Conservation (phyloP, 2,329 filamentous ascomycete genomes). For the Grosmannia penicillata region DNA sequence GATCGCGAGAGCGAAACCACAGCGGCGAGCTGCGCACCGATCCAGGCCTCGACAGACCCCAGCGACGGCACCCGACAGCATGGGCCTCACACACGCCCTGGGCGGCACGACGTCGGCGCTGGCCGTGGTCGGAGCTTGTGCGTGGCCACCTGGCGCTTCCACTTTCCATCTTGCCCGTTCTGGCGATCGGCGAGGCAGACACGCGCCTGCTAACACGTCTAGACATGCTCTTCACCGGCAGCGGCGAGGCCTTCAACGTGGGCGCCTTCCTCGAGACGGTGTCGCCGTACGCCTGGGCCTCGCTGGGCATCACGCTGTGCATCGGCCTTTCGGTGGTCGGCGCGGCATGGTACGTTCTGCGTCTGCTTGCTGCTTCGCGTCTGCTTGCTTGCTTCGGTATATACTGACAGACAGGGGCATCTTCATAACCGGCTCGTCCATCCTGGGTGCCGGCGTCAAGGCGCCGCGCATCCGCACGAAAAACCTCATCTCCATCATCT, state of each 20-base stretch:
- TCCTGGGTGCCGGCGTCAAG: conserved; percentile 90
- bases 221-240: conserved; percentile 99
- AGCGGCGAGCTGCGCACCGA: neutral
- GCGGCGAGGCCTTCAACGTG: conserved; percentile 93
- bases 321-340: conserved; percentile 94
- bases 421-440: conserved; percentile 95
- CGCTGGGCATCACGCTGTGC: conserved; percentile 79
- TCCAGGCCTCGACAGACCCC: neutral
- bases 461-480: conserved; percentile 97
- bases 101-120: conserved; percentile 55
- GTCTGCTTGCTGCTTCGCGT: no score
- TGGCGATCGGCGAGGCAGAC: neutral
- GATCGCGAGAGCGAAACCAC: neutral
- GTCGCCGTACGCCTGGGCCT: conserved; percentile 89
- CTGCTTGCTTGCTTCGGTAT: no score
- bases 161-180: neutral
- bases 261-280: conserved; percentile 88
- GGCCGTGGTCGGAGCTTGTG: conserved; percentile 65
- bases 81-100: conserved; percentile 60
- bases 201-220: neutral
- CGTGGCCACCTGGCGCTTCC: conserved; percentile 19
- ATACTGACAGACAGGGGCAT: conserved; percentile 57
- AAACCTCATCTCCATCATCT: conserved; percentile 99
- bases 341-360: conserved; percentile 78
- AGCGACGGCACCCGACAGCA: conserved; percentile 18